These are phyloP conservation scores for Oehlia diaphana DNA, from an alignment of 192 early-diverging fungal genomes.

Conservation along the genomic window DNA sequence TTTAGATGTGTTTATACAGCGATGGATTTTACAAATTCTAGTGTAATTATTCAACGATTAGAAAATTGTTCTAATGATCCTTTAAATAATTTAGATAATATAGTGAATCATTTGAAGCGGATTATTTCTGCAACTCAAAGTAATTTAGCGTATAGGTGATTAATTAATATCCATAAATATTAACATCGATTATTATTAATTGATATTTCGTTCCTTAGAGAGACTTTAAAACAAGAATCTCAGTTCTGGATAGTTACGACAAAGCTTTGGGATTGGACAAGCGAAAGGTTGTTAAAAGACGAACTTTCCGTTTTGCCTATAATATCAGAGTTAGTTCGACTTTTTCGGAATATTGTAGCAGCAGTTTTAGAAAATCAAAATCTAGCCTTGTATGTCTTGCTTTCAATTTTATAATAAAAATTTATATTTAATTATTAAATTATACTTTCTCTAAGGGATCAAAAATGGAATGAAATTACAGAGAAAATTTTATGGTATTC, in stretches of 20 bases:
- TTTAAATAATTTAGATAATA: neutral
- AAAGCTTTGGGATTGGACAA: neutral
- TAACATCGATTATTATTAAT: no score
- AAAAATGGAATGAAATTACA: slow-evolving; percentile 17
- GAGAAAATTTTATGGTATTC: slow-evolving; percentile 11
- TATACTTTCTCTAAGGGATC: neutral
- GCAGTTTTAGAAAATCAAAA: slow-evolving; percentile 14
- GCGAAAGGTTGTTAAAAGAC: neutral
- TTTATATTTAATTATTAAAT: neutral
- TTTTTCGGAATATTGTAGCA: slow-evolving; percentile 5
- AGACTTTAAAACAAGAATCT: neutral
- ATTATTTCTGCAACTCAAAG: neutral
- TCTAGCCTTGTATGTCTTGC: neutral
- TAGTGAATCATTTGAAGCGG: neutral
- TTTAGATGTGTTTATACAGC: no score
- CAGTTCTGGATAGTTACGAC: slow-evolving; percentile 2
- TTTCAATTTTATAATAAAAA: neutral
- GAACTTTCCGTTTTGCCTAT: neutral
- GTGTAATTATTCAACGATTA: neutral
- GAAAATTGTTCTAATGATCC: neutral
- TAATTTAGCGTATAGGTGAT: neutral
- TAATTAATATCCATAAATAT: neutral
- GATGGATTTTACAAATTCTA: neutral
- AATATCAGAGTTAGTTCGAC: neutral
- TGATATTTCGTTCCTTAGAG: neutral